Base-by-base conservation (phyloP, 2,329 filamentous ascomycete genomes). In the Penicillium aurantiogriseum region DNA sequence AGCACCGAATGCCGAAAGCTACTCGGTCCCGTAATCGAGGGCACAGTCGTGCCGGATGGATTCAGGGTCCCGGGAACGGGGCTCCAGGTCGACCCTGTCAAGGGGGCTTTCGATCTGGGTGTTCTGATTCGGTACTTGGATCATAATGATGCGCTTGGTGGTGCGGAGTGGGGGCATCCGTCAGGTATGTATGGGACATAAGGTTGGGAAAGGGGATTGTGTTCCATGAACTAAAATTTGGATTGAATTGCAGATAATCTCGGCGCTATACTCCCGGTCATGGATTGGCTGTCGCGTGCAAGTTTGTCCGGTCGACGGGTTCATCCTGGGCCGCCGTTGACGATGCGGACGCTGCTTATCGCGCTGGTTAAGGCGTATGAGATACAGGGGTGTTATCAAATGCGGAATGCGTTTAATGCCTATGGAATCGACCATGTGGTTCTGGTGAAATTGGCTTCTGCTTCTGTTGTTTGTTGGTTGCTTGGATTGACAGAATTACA, bases 161-260 rank as follows among this genome's bases (percentile, higher is more conserved):
- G 74, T 0, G 67, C 65, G n/a, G 76, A 79, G 64, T 78, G 76
- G 76, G 75, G 75, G 1, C 76, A 78, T 66, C 76, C 76, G 13
- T 76, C 71, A 52, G 67, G 67, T 69, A 66, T 27, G 25, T 69
- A 66, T 27, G 25, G 11, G 39, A 51, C n/a, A 29, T 31, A 11
- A 4, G 2, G 21, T 5, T 29, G 31, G 17, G 6, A 25, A 17
- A n/a, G 17, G 3, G 35, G 35, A 33, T 19, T 19, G 4, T 45
- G 21, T 5, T 5, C 5, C 3, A 13, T 39, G n/a, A 25, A 11
- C 47, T 42, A 15, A 50, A 2, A 36, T 33, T 25, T n/a, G 21
- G 17, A 10, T 46, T 36, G 4, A 8, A 42, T 25, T 40, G 10
- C 35, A 74, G 77, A 78, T 63, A 79, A 76, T 39, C 62, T 78